Evolutionary conservation across 1,284 basidiomycete species (phyloP), one percentile per base, ranked within the genome.

Genomic region (Inonotus hispidus): DNA sequence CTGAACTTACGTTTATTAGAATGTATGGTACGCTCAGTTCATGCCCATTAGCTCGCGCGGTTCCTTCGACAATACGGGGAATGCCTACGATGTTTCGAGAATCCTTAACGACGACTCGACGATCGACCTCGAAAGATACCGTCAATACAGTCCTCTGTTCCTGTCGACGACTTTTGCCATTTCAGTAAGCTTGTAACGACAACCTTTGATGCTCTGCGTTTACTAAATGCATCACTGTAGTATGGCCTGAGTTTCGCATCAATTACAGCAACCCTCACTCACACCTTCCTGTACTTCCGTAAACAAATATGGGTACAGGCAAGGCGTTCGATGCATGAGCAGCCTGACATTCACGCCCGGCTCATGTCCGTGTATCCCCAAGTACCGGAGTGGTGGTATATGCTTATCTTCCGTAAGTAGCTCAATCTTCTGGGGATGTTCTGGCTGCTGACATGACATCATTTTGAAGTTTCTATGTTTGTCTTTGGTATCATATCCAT

Each of bases 221-320:
- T 8, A 11, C 19, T 6, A 52, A 35, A 8, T 8, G 13, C 14
- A 35, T 35, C 25, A 29, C 23, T 14, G 1, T 49, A 62, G 61
- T 62, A 62, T 49, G 61, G 57, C 35, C 25, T 62, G 41, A 49
- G 56, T 37, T 68, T 70, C 52, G 68, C 66, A 7, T 55, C 60
- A 11, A 65, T 65, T 54, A 58, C 68, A 60, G 70, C 45, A 45
- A 76, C 55, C 61, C 65, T n/a, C 70, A 71, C 71, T 7, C 74
- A 76, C 56, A 66, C 71, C 8, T 49, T 68, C 46, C 67, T 77
- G 8, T 75, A 71, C 68, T 73, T 76, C 69, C 68, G 75, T 1
- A 69, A 70, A 35, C 71, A 75, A 45, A 71, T 77, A 50, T 60
- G 56, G 19, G 59, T 63, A 13, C 72, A 74, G 14, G 70, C 73